Evolutionary conservation across 2,329 filamentous ascomycete species (phyloP), one percentile per base, ranked within the genome.

Genomic region (Talaromyces sp.): DNA sequence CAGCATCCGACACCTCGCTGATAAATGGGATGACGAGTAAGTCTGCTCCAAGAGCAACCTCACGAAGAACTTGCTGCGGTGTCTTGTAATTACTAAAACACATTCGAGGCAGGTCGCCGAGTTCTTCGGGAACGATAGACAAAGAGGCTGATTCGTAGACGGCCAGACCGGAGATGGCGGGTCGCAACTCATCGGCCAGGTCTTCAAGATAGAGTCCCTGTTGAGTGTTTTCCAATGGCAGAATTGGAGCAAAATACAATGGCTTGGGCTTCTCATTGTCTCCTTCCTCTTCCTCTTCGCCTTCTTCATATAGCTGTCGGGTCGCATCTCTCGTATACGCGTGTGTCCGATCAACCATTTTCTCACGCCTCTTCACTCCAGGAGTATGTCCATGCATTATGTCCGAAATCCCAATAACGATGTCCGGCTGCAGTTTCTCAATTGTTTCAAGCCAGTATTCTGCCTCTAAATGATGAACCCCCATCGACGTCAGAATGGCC

Each of bases 281-380:
- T 2, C 72, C 55, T 2, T 70, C 61, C 11, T 72, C 65, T 21
- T 74, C 71, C 1, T 72, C 54, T 2, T 26, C n/a, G n/a, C n/a
- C 26, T 26, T 70, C 61, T 12, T 72, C 74, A 58, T 76, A 71
- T 19, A 78, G 72, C 29, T 75, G 71, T 17, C 77, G 75, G 38
- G 92, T 79, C 56, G 91, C 85, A 63, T 89, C 84, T 26, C 85
- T 83, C 19, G 93, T 79, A 91, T 92, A 97, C 41, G 84, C 83
- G 70, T 94, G 89, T 0, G 91, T 96, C 60, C 93, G 83, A 69
- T 94, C 91, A 26, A 86, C 88, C 87, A 96, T 97, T 69, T 90
- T 92, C 38, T 86, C 81, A 53, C 89, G 84, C 52, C 92, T 84
- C 75, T 95, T 96, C 10, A 82, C 77, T 2, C 87, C 84, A 0